phyloP scores from a whole-genome alignment of 768 basidiomycete species.

The Russula lepida region DNA sequence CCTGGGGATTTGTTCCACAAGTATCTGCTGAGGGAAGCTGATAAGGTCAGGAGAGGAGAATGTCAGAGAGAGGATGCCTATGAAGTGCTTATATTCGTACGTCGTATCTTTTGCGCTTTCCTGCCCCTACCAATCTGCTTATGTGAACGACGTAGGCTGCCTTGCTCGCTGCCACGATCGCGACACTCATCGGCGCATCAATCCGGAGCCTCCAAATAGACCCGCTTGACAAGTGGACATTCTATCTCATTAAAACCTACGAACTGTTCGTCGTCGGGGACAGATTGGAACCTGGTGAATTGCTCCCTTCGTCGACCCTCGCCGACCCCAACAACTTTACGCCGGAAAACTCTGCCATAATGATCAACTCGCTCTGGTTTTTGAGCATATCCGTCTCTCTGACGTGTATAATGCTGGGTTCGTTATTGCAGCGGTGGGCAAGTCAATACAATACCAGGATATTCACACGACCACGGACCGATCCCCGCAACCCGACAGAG shows the following conservation, averaged over 20 bases:
- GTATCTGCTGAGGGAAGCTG: background rate
- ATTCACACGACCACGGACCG: constrained; percentile 24
- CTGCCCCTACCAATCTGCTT: background rate
- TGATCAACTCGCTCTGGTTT: constrained; percentile 12
- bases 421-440: constrained; percentile 1
- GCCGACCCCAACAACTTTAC: background rate
- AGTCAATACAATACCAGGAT: background rate
- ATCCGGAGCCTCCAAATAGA: constrained; percentile 3
- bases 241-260: constrained; percentile 4
- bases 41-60: background rate
- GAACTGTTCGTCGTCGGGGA: background rate
- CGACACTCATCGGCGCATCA: constrained; percentile 6
- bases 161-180: constrained; percentile 6
- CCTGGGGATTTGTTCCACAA: background rate
- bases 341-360: background rate
- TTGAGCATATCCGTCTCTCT: constrained; percentile 11
- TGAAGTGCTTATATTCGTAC: constrained; percentile 5
- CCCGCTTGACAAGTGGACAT: constrained; percentile 7
- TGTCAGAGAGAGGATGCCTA: background rate
- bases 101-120: background rate
- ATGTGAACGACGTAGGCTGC: background rate
- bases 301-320: background rate
- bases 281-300: background rate
- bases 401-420: constrained; percentile 3
- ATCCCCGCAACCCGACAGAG: constrained; percentile 27